Evolutionary conservation across 2,329 filamentous ascomycete species (phyloP).

Genomic region (Chlorencoelia australis): DNA sequence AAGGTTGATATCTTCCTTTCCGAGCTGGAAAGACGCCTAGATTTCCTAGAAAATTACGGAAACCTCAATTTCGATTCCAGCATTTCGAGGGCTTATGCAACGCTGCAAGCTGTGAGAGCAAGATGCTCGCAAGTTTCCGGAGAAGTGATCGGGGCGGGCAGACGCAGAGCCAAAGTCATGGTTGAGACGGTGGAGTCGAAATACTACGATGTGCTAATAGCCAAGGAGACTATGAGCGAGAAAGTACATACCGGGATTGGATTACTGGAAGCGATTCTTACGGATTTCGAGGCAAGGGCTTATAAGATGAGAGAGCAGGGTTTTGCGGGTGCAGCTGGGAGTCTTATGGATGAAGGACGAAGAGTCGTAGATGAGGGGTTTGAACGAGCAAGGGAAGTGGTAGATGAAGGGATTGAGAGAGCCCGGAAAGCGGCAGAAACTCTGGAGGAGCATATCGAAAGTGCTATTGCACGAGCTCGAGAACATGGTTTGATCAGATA

Average conservation of each 20-base stretch:
- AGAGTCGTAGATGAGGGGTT: conserved; percentile 73
- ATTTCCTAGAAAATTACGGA: conserved; percentile 80
- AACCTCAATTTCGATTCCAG: conserved; percentile 75
- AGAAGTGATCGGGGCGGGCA: conserved; percentile 79
- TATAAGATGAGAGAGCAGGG: conserved; percentile 72
- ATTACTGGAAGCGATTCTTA: conserved; percentile 74
- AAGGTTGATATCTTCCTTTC: conserved; percentile 72
- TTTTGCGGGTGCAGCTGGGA: conserved; percentile 60
- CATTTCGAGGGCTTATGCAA: conserved; percentile 75
- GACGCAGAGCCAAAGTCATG: conserved; percentile 74
- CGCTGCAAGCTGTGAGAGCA: conserved; percentile 75
- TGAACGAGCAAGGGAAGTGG: conserved; percentile 61
- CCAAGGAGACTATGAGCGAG: conserved; percentile 79
- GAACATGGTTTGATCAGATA: conserved; percentile 80
- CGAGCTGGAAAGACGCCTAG: conserved; percentile 77
- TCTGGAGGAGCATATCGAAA: conserved; percentile 75
- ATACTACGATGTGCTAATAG: conserved; percentile 77
- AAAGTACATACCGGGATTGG: conserved; percentile 84
- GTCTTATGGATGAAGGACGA: conserved; percentile 67
- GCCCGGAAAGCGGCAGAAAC: conserved; percentile 75
- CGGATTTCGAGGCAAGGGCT: conserved; percentile 74
- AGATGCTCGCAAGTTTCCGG: conserved; percentile 85
- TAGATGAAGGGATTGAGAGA: conserved; percentile 72
- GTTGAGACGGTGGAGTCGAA: conserved; percentile 84
- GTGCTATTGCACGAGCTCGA: conserved; percentile 63